Base-by-base conservation (phyloP, 192 early-diverging fungal genomes). In the Coemansia interrupta region DNA sequence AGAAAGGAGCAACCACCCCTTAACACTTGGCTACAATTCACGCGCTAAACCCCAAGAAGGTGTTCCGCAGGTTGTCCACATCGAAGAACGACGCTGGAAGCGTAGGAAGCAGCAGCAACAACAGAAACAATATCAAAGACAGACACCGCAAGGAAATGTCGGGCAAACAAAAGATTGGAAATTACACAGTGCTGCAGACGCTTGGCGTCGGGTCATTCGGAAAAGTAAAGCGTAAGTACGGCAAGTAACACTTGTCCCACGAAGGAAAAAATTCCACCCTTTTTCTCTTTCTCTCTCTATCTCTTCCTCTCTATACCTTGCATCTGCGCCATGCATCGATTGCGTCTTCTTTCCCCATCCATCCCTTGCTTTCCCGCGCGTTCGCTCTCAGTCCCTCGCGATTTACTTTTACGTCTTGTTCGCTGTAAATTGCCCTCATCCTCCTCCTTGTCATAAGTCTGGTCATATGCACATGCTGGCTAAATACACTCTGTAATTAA, bases 161-260 rank as follows among this genome's bases (percentile, higher is more conserved):
- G 42, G 45, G 56, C 56, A 79, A 70, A 47, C 72, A 73, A 38
- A 76, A 68, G 58, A 90, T 92, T 65, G 96, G 96, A 2, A 93
- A 93, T 70, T 98, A 98, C 63, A 92, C 90, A 45, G 83, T 96
- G 28, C 80, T 96, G 43, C 89, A 94, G 66, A 97, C 95, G n/a
- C 86, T 98, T 19, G 96, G 96, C 49, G 88, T 91, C 20, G 96
- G 96, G 11, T 93, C 92, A 8, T 98, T 98, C 83, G 96, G 93
- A 50, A 98, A 98, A 84, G 96, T 98, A 40, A 98, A 97, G 78
- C 82, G 95, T 96, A 87, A 79, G 82, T 63, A 63, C 19, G 10
- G 8, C 32, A 36, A 36, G 32, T 1, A 8, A 3, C 32, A 3
- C 9, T 36, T 36, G 32, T 36, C 10, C 10, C 10, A 11, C 9